Conservation (phyloP, 2,329 filamentous ascomycete genomes). For the Cladosporium sp. region DNA sequence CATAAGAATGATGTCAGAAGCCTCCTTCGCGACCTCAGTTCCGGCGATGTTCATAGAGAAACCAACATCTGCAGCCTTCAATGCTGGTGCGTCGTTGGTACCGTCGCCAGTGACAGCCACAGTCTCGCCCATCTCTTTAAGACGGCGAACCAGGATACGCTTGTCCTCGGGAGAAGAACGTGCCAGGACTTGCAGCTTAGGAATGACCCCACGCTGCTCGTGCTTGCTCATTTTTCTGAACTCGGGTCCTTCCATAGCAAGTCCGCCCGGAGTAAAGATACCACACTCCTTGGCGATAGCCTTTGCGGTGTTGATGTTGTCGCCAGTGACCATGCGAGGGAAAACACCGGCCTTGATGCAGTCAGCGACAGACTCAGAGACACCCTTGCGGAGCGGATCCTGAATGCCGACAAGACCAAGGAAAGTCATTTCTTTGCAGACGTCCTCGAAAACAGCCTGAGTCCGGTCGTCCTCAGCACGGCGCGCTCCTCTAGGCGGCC, state of each 20-base stretch:
- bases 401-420: slow-evolving; percentile 73
- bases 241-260: slow-evolving; percentile 49
- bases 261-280: slow-evolving; percentile 53
- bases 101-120: slow-evolving; percentile 69
- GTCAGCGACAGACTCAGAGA: slow-evolving; percentile 66
- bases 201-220: slow-evolving; percentile 58
- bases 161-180: slow-evolving; percentile 72
- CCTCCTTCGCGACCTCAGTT: slow-evolving; percentile 66
- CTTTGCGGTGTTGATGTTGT: slow-evolving; percentile 71
- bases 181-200: slow-evolving; percentile 67
- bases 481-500: slow-evolving; percentile 71
- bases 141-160: slow-evolving; percentile 62
- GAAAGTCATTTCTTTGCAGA: slow-evolving; percentile 74
- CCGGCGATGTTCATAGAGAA: slow-evolving; percentile 70
- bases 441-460: slow-evolving; percentile 65
- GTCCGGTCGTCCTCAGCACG: slow-evolving; percentile 62
- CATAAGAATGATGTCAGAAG: slow-evolving; percentile 63
- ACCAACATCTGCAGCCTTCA: slow-evolving; percentile 67
- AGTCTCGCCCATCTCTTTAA: slow-evolving; percentile 66
- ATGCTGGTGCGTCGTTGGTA: slow-evolving; percentile 66
- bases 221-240: slow-evolving; percentile 47
- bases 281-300: slow-evolving; percentile 76
- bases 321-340: slow-evolving; percentile 74
- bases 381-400: slow-evolving; percentile 70
- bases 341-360: slow-evolving; percentile 70